Evolutionary conservation across 1,284 basidiomycete genomes (phyloP).

Genomic region (Phaffia rhodozyma): DNA sequence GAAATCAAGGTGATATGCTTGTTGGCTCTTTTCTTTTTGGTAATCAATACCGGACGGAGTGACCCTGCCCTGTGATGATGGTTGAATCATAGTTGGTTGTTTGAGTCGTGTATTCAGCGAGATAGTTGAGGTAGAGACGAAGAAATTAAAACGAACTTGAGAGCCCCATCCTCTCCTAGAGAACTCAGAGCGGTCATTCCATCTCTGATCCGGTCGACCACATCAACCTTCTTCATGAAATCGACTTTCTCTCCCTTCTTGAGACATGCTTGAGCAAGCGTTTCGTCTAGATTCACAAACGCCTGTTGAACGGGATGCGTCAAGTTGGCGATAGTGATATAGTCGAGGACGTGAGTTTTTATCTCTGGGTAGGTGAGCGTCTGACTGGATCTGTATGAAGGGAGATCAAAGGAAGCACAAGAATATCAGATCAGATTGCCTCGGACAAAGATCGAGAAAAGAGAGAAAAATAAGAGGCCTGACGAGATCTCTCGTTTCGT

Average conservation of each 20-base stretch:
- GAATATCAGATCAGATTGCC: too few relatives aligned
- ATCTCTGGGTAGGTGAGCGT: conserved; percentile 1
- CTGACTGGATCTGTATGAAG: neutral
- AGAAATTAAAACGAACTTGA: conserved; percentile 8
- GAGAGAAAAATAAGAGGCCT: neutral
- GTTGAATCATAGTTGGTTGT: neutral
- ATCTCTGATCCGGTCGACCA: conserved; percentile 1
- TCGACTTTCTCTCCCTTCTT: conserved; percentile 14
- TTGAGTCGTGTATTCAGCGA: neutral
- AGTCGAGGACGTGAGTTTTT: conserved; percentile 4
- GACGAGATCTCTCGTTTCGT: neutral
- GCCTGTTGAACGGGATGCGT: conserved; percentile 5
- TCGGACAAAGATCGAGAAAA: neutral
- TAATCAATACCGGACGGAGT: conserved; percentile 3
- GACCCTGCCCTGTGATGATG: conserved; percentile 10
- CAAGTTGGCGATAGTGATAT: conserved; percentile 4
- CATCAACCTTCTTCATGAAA: conserved; percentile 6
- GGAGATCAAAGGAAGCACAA: too few relatives aligned
- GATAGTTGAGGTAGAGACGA: neutral
- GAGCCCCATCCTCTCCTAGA: conserved; percentile 1
- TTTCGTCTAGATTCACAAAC: conserved; percentile 8
- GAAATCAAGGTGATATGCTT: conserved; percentile 15
- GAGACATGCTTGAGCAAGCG: conserved; percentile 7
- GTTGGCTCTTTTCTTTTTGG: conserved; percentile 9
- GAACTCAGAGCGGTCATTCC: conserved; percentile 2